Base-by-base conservation (phyloP, 805 yeast genomes). In the Starmerella riodocensis region DNA sequence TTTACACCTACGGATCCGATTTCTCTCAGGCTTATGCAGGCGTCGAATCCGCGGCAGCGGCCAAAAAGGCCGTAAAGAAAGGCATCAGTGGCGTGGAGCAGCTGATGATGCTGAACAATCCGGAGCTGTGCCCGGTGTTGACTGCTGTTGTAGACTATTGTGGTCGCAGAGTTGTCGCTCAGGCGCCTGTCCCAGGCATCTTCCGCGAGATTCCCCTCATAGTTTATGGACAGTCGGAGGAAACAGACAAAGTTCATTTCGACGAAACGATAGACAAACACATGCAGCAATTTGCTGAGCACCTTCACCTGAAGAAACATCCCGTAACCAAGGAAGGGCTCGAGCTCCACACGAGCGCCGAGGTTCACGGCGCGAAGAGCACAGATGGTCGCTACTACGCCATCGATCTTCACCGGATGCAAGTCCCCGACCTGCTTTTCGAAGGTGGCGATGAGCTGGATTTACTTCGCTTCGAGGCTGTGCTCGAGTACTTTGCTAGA, bases 131-230 rank as follows among this genome's bases (percentile, higher is more conserved):
- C 53, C 77, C 78, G 37, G 66, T 88, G 43, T 72, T 82, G 51
- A 81, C 96, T 4, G 70, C 86, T n/a, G 69, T 85, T 42, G 82
- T 88, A 40, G 97, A 88, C 59, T 88, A 73, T 62, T 75, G 81
- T 54, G 98, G 97, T 45, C 78, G 74, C 53, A 73, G 97, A 58
- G 66, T 88, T 27, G 70, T 88, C 28, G 83, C 93, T 58, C 97
- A 88, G 64, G 82, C 94, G 12, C 94, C 95, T 11, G 93, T 88
- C 32, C 98, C 98, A 13, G 97, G 97, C 43, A 73, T 80, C 41
- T 77, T 80, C 58, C 65, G 71, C 39, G 60, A 60, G 43, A 50
- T 59, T 8, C 59, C 66, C 41, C 73, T 70, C 53, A 80, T 84
- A 36, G 68, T 66, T 8, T 83, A 86, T 54, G 97, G 97, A 39